A percentile compares a stretch with the other conserved stretches of the same genome.
These are phyloP conservation scores for Avena eriantha DNA, from an alignment of 176 grass and related monocot genomes.

Conservation along the genomic window DNA sequence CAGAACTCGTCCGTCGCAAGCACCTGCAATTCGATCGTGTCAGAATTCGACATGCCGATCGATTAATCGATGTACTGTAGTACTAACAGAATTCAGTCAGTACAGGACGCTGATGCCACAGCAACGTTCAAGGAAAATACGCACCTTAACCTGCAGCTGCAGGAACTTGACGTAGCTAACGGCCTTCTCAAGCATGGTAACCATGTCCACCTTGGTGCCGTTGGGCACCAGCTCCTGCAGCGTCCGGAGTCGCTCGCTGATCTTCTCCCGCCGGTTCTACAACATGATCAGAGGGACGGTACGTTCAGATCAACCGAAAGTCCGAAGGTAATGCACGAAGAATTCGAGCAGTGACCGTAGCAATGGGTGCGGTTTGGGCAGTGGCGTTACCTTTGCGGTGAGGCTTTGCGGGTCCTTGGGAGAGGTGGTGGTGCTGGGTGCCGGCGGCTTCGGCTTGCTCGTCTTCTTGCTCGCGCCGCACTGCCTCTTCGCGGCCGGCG, in stretches of 20 bases:
- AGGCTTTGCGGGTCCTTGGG: conserved; percentile 70
- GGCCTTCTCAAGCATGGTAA: conserved; percentile 97
- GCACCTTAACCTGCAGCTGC: conserved; percentile 94
- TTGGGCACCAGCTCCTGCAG: conserved; percentile 97
- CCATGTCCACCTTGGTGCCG: conserved; percentile 86
- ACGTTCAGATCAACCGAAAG: conserved; percentile 1
- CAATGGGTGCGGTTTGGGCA: neutral
- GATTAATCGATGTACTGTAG: too few relatives aligned
- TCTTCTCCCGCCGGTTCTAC: conserved; percentile 84
- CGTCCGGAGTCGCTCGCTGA: conserved; percentile 77
- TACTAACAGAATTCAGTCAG: too few relatives aligned
- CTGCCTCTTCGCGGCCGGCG: conserved; percentile 61
- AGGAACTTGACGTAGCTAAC: conserved; percentile 92
- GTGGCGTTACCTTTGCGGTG: conserved; percentile 65
- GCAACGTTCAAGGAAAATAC: neutral
- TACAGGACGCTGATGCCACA: too few relatives aligned
- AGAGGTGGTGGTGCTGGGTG: neutral
- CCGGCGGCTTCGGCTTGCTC: conserved; percentile 54
- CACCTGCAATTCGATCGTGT: conserved; percentile 50
- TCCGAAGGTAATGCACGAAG: neutral
- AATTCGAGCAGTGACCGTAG: neutral
- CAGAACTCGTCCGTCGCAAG: conserved; percentile 94
- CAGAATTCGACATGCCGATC: neutral
- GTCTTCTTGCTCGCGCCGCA: conserved; percentile 62
- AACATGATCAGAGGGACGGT: neutral